phyloP scores from a whole-genome alignment of 805 yeast species.

The Pichia sporocuriosa region DNA sequence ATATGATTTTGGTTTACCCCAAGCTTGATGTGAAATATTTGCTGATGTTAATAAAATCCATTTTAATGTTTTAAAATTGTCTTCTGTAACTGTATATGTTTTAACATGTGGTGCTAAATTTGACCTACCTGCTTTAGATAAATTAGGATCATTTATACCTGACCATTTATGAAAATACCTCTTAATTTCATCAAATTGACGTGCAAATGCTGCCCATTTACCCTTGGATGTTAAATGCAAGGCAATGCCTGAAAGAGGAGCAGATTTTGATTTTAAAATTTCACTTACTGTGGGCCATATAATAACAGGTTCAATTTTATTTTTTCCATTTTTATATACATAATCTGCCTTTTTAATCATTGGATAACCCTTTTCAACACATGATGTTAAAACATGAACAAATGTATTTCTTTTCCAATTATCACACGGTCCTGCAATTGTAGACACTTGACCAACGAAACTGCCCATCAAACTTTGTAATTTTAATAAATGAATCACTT shows the following conservation, averaged over 20 bases:
- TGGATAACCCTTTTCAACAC: constrained; percentile 29
- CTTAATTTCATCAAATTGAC: constrained; percentile 37
- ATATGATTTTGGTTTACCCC: constrained; percentile 48
- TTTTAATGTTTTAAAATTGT: constrained; percentile 41
- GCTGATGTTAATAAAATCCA: constrained; percentile 76
- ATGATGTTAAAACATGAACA: constrained; percentile 42
- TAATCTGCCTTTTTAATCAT: constrained; percentile 18
- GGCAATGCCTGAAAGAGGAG: constrained; percentile 26
- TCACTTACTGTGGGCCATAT: constrained; percentile 30
- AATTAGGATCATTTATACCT: constrained; percentile 13
- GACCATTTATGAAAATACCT: constrained; percentile 44
- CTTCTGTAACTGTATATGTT: constrained; percentile 51
- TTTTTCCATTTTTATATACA: constrained; percentile 8
- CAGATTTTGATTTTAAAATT: constrained; percentile 18
- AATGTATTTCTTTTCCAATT: constrained; percentile 32
- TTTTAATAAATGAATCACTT: constrained; percentile 31
- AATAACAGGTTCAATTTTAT: constrained; percentile 22
- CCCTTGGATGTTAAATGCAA: constrained; percentile 18
- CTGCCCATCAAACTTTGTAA: constrained; percentile 26
- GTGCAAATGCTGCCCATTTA: constrained; percentile 18
- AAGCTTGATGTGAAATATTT: constrained; percentile 70
- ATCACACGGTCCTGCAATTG: constrained; percentile 43
- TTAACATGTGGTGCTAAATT: constrained; percentile 52
- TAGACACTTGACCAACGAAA: constrained; percentile 40
- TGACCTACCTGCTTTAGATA: constrained; percentile 22